Evolutionary conservation across 352 stramenopile species (phyloP).

Genomic region (Pythium pyrilobum): DNA sequence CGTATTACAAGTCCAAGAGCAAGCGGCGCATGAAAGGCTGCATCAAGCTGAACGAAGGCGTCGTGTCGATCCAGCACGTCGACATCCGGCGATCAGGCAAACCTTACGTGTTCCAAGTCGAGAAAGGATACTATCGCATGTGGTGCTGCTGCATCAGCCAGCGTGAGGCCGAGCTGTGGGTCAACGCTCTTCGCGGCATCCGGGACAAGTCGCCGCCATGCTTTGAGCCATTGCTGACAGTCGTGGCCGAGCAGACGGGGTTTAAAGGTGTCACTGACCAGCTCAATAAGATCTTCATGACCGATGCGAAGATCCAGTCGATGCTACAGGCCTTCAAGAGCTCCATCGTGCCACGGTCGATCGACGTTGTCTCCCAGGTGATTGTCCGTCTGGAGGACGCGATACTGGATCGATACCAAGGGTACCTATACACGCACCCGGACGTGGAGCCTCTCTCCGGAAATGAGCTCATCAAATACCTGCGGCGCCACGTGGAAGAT

Average conservation of each 20-base stretch:
- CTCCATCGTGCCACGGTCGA: conserved; percentile 37
- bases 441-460: conserved; percentile 61
- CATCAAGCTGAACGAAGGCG: conserved; percentile 78
- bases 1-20: conserved; percentile 77
- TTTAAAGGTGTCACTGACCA: conserved; percentile 48
- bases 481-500: conserved; percentile 75
- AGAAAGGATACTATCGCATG: conserved; percentile 82
- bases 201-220: conserved; percentile 34
- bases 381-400: conserved; percentile 59
- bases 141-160: conserved; percentile 77
- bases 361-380: conserved; percentile 48
- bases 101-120: conserved; percentile 75
- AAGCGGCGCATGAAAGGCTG: conserved; percentile 79
- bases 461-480: conserved; percentile 69
- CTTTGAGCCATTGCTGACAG: conserved; percentile 64
- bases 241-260: conserved; percentile 45
- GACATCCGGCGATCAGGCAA: conserved; percentile 63
- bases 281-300: conserved; percentile 83
- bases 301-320: conserved; percentile 45
- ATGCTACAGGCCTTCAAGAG: conserved; percentile 49
- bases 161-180: conserved; percentile 78
- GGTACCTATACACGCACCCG: conserved; percentile 53
- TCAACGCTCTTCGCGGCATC: conserved; percentile 50
- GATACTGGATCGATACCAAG: conserved; percentile 64
- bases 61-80: conserved; percentile 77